Evolutionary conservation across 352 stramenopile species (phyloP).

Genomic region (Pythium vanterpoolii): DNA sequence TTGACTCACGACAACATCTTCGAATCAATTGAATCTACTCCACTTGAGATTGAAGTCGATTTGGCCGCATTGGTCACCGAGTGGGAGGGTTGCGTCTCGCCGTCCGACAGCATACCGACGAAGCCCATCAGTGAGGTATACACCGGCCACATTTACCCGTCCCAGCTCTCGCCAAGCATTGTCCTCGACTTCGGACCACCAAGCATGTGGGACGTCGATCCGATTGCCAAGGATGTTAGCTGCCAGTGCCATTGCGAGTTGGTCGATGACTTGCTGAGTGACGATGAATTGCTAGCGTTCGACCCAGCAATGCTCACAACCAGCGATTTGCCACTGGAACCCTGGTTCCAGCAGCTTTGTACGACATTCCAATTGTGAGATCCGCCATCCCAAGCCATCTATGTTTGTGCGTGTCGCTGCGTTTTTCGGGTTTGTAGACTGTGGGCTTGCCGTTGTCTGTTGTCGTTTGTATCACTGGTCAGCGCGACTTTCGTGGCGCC

Average conservation of each 20-base stretch:
- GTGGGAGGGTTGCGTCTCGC: conserved; percentile 1
- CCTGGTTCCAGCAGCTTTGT: conserved; percentile 17
- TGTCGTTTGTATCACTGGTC: conserved; percentile 12
- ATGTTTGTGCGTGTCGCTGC: neutral
- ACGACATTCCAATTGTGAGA: conserved; percentile 15
- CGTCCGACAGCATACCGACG: neutral
- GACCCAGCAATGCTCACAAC: conserved; percentile 8
- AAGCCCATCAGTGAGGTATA: neutral
- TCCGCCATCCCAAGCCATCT: neutral
- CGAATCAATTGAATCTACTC: neutral
- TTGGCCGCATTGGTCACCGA: neutral
- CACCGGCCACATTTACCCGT: neutral
- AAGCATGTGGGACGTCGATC: conserved; percentile 40
- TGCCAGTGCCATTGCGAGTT: conserved; percentile 27
- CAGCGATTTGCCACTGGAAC: conserved; percentile 11
- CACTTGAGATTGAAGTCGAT: conserved; percentile 3
- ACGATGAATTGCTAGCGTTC: conserved; percentile 23
- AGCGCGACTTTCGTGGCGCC: neutral
- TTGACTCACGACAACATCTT: conserved; percentile 1
- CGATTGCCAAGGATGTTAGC: conserved; percentile 22
- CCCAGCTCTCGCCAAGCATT: conserved; percentile 18
- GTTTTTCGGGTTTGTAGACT: conserved; percentile 2
- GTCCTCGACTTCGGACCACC: conserved; percentile 54
- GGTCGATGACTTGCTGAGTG: conserved; percentile 41
- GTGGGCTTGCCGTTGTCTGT: conserved; percentile 3